Percentiles rank a stretch among this genome's conserved stretches.
phyloP scores from a whole-genome alignment of 1,139 yeast genomes.

The Suhomyces ambrosiae region DNA sequence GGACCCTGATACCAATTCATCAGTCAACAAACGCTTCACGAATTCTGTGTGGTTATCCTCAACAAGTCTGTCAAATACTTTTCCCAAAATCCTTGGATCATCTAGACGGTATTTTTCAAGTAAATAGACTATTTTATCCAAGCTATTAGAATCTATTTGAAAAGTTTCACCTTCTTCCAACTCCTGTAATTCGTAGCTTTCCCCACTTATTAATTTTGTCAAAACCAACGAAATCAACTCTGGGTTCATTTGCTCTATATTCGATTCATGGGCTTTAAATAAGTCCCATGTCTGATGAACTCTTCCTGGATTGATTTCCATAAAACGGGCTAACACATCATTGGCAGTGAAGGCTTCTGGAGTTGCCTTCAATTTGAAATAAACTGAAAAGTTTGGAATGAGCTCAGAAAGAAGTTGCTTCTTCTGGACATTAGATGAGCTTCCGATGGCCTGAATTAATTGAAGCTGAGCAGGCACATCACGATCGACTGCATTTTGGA shows the following conservation, averaged over 20 bases:
- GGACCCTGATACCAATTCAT: constrained; percentile 2
- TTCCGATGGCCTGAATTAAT: constrained; percentile 16
- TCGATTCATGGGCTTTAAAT: constrained; percentile 26
- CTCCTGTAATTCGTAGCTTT: constrained; percentile 7
- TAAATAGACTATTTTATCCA: constrained; percentile 10
- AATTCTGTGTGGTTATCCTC: constrained; percentile 8
- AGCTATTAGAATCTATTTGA: constrained; percentile 6
- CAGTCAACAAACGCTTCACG: constrained; percentile 1
- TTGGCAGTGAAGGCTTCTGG: constrained; percentile 15
- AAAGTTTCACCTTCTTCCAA: constrained; percentile 10
- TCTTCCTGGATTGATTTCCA: constrained; percentile 44
- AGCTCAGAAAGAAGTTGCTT: constrained; percentile 18
- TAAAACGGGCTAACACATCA: constrained; percentile 22
- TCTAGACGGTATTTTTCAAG: constrained; percentile 5
- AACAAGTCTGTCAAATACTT: constrained; percentile 8
- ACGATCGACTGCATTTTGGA: constrained; percentile 7
- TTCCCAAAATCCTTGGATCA: neutral
- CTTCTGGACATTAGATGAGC: constrained; percentile 14
- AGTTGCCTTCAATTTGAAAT: constrained; percentile 25
- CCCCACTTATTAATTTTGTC: constrained; percentile 25
- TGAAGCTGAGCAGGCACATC: constrained; percentile 9
- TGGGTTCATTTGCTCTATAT: constrained; percentile 12
- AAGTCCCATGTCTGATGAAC: constrained; percentile 40
- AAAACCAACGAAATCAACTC: constrained; percentile 23
- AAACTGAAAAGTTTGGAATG: constrained; percentile 37